Conservation (phyloP, 106 monocot genomes). For the Cymbidium sinense region DNA sequence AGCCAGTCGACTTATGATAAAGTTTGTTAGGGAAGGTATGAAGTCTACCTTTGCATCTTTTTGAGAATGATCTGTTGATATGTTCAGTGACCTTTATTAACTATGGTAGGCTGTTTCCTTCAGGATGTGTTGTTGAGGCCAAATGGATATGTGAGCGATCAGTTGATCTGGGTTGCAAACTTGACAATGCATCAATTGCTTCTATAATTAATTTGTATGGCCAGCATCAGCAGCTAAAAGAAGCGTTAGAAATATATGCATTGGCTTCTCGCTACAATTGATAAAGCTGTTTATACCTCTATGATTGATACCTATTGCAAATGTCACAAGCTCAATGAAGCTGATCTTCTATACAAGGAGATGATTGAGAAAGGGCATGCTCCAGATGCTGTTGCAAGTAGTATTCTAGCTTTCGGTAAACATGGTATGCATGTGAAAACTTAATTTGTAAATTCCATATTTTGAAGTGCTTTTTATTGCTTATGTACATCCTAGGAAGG, state of each 20-base stretch:
- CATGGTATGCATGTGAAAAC: constrained; percentile 35
- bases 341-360: constrained; percentile 35
- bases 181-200: constrained; percentile 51
- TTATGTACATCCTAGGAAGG: neutral
- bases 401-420: constrained; percentile 67
- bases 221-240: constrained; percentile 24
- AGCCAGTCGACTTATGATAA: constrained; percentile 60
- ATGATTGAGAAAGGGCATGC: constrained; percentile 39
- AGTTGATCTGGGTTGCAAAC: constrained; percentile 43
- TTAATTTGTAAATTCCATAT: neutral
- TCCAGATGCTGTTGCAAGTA: constrained; percentile 57
- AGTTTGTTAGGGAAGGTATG: constrained; percentile 82
- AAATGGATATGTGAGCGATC: constrained; percentile 31
- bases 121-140: constrained; percentile 54
- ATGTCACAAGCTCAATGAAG: constrained; percentile 59
- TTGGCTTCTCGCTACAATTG: constrained; percentile 17
- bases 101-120: constrained; percentile 7
- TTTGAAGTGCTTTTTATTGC: neutral
- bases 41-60: constrained; percentile 3
- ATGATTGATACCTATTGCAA: constrained; percentile 68
- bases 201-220: constrained; percentile 67
- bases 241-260: constrained; percentile 48
- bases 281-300: constrained; percentile 40
- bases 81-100: neutral
- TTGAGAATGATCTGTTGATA: neutral